Evolutionary conservation across 192 early-diverging fungal species (phyloP), one percentile per base, ranked within the genome.

Genomic region (Phycomyces blakesleeanus): DNA sequence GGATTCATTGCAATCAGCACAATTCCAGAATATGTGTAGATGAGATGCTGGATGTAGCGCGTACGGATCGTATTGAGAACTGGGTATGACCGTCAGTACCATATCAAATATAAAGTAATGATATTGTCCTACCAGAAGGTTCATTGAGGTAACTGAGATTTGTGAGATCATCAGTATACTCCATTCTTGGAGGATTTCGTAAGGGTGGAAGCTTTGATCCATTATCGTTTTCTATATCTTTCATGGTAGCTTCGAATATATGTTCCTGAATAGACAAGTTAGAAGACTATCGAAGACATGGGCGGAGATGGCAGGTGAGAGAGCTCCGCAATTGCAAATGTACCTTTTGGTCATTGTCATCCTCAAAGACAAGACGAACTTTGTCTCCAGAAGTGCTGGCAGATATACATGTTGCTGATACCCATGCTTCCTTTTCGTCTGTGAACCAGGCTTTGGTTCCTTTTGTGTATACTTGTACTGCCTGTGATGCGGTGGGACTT

Each of bases 1-100:
- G 97, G 97, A 63, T 99, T 99, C 69, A 94, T 90, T 38, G 97
- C 97, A 65, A 99, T 95, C 64, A 99, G 76, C 37, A 99, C 97
- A 57, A 99, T 97, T 44, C 97, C 97, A 21, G 95, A 98, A 72
- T 99, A 99, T 16, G 97, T 99, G 78, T 99, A 99, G 73, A 99
- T 99, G 73, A 89, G 89, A 72, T 92, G 85, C 68, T 95, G 90
- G 7, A 81, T 76, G 74, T 98, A 99, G 42, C 97, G 85, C 25
- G 92, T 84, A 44, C 81, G 80, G 71, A 99, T 89, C 69, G 93
- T 96, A 76, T 97, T 89, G 21, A 99, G 86, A 5, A 99, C 97
- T 81, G 76, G 20, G 34, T 26, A n/a, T 34, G 26, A 12, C 39
- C 15, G 27, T 55, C 37, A 57, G 26, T 41, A 14, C 4, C 10